These are phyloP conservation scores for Gossypium longicalyx DNA, from an alignment of 345 rosid species.

Conservation along the genomic window DNA sequence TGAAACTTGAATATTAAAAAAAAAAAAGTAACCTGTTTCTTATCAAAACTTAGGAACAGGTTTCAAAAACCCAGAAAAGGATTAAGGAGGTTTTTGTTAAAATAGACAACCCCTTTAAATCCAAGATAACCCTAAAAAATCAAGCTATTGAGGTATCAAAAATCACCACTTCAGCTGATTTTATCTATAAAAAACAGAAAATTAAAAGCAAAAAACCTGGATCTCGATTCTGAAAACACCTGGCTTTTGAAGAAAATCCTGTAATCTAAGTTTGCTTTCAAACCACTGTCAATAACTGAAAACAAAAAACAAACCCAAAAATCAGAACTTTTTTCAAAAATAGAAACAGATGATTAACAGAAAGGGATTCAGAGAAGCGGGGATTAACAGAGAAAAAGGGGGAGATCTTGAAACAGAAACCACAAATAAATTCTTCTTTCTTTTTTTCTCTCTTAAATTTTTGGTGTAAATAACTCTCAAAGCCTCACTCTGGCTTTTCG, in stretches of 20 bases:
- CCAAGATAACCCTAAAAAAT: conserved; percentile 10
- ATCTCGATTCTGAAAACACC: conserved; percentile 87
- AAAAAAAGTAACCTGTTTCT: conserved; percentile 33
- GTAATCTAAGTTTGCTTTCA: conserved; percentile 50
- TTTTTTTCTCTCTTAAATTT: conserved; percentile 5
- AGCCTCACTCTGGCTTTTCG: conserved; percentile 25
- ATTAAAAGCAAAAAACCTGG: conserved; percentile 25
- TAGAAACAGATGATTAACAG: conserved; percentile 72
- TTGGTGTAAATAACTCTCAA: conserved; percentile 23
- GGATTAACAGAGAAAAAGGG: conserved; percentile 29
- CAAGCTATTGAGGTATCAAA: conserved; percentile 58
- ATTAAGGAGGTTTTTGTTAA: conserved; percentile 52
- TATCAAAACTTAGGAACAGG: conserved; percentile 47
- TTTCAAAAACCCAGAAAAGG: conserved; percentile 14
- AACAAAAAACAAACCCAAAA: conserved; percentile 43
- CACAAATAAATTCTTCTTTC: not conserved
- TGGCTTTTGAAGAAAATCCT: conserved; percentile 44
- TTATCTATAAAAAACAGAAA: conserved; percentile 4
- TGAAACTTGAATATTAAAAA: not conserved
- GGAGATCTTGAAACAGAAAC: not conserved
- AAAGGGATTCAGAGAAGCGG: conserved; percentile 72
- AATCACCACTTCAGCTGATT: conserved; percentile 53
- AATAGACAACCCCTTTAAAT: conserved; percentile 59
- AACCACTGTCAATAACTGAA: conserved; percentile 1
- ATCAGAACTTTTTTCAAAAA: conserved; percentile 30